phyloP scores from a whole-genome alignment of 306 rosid genomes.

The Vigna reflexopilosa region DNA sequence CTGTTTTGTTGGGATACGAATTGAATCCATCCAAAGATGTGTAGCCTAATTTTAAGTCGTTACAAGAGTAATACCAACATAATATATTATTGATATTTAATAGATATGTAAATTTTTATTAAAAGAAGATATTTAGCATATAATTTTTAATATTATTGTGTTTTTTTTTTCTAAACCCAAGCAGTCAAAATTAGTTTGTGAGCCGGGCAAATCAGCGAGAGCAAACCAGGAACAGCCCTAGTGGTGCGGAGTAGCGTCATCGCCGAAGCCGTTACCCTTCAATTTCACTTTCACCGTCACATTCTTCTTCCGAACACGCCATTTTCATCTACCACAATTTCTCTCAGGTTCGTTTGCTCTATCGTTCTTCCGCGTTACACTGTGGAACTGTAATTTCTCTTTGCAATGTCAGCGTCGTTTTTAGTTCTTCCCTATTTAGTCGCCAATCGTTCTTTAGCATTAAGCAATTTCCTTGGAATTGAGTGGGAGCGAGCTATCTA shows the following conservation, averaged over 20 bases:
- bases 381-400: neutral
- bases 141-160: too few relatives aligned
- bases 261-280: constrained; percentile 6
- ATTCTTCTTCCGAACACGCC: constrained; percentile 29
- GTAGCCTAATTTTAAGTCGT: too few relatives aligned
- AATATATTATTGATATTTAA: too few relatives aligned
- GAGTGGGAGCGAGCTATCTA: neutral
- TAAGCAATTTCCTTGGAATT: neutral
- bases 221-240: constrained; percentile 10
- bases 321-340: constrained; percentile 2
- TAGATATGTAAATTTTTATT: too few relatives aligned
- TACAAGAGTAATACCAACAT: too few relatives aligned
- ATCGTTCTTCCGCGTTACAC: constrained; percentile 4
- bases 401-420: constrained; percentile 20
- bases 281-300: constrained; percentile 18
- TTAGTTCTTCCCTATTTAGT: constrained; percentile 15
- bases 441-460: constrained; percentile 5
- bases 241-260: neutral
- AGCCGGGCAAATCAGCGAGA: neutral
- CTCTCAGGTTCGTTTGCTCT: constrained; percentile 45
- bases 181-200: neutral
- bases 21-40: too few relatives aligned
- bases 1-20: too few relatives aligned
- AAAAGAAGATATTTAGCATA: too few relatives aligned
- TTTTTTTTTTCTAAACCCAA: neutral